Base-by-base conservation (phyloP, 441 rosid genomes). In the Euphorbia celastroides region DNA sequence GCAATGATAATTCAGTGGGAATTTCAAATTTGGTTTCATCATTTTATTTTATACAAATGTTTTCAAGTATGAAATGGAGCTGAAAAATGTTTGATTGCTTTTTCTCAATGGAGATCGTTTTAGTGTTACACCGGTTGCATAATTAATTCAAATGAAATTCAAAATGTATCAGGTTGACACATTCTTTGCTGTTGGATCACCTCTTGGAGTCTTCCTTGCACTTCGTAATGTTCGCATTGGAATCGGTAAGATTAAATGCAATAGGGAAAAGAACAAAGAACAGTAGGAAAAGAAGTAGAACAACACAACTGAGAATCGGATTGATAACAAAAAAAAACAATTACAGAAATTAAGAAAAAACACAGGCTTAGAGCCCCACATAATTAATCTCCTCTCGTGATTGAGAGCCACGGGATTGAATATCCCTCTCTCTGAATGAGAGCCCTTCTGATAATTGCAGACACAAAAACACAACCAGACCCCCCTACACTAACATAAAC, bases 151-250 rank as follows among this genome's bases (percentile, higher is more conserved):
- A 48, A 41, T 16, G 23, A 42, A 64, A 50, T 57, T 56, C 71
- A 71, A 69, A n/a, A 48, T 60, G 22, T 56, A 25, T 75, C 80
- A 93, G 98, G 95, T 93, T 67, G 98, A 93, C 75, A 93, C 98
- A 36, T 93, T 90, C 80, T 93, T 88, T 75, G 99, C 97, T 7
- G 97, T 93, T 78, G 99, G 99, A 78, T 91, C 99, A 36, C 99
- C 99, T 75, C 88, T 93, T 62, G 97, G 99, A 74, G 97, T 91
- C 74, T 91, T 93, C 73, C 97, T 91, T 42, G 83, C 95, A 27
- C 95, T 93, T 62, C 90, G 96, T 23, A 93, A 93, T 71, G 65
- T 89, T 64, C 97, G 95, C 62, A 81, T 93, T 71, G 99, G 99
- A 65, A 70, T 86, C 41, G 96, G 97, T 93, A 91, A 70, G 68